These are phyloP conservation scores for Penicillium flavigenum DNA, from an alignment of 495 filamentous ascomycete species.

Conservation along the genomic window DNA sequence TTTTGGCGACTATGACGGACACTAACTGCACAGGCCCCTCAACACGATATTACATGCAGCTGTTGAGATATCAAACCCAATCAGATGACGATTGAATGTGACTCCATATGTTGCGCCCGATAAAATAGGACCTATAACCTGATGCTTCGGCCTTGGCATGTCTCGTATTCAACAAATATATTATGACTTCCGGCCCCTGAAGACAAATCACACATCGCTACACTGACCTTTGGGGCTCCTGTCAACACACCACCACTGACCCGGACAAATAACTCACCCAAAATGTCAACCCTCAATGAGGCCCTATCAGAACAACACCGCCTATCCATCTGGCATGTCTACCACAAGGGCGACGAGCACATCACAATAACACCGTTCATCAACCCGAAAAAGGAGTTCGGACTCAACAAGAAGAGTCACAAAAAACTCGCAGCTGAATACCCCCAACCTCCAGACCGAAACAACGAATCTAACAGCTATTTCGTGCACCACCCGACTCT, in stretches of 20 bases:
- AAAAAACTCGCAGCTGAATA: too few relatives aligned
- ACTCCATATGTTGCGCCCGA: too few relatives aligned
- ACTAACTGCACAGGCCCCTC: neutral
- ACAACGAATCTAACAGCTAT: conserved; percentile 15
- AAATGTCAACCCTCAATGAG: conserved; percentile 15
- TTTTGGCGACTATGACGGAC: neutral
- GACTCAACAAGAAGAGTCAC: neutral
- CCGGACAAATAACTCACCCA: neutral
- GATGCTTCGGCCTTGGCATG: too few relatives aligned
- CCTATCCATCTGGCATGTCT: conserved; percentile 19
- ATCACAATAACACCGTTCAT: conserved; percentile 16
- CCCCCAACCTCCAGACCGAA: too few relatives aligned
- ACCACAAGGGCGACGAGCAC: conserved; percentile 16
- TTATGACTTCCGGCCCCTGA: too few relatives aligned
- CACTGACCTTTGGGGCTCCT: neutral
- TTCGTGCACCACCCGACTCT: conserved; percentile 18
- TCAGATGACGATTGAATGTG: too few relatives aligned
- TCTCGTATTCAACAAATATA: too few relatives aligned
- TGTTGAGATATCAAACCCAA: too few relatives aligned
- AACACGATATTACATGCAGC: neutral
- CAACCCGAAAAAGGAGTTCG: conserved; percentile 11
- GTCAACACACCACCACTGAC: neutral
- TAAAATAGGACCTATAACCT: too few relatives aligned
- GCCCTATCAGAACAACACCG: conserved; percentile 2
- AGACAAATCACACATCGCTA: too few relatives aligned